These are phyloP conservation scores for Neonectria punicea DNA, from an alignment of 2,329 filamentous ascomycete species.

Conservation along the genomic window DNA sequence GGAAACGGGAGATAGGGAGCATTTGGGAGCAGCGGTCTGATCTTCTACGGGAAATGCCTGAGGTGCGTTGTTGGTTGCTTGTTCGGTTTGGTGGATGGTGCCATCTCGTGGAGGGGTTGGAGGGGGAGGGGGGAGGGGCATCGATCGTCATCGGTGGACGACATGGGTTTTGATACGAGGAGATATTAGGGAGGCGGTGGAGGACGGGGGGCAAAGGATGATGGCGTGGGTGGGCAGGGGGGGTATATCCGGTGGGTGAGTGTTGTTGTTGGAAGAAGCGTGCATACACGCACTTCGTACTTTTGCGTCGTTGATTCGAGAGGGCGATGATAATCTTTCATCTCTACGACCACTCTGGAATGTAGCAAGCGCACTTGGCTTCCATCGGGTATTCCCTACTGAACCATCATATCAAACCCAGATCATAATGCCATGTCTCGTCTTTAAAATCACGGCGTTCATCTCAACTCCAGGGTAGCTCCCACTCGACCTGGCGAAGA, in stretches of 20 bases:
- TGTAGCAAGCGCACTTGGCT: too few relatives aligned
- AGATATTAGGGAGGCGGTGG: background rate
- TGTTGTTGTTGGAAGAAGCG: background rate
- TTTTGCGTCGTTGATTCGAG: too few relatives aligned
- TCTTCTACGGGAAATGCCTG: background rate
- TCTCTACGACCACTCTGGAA: too few relatives aligned
- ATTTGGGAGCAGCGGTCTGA: background rate
- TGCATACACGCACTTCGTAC: too few relatives aligned
- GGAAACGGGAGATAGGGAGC: background rate
- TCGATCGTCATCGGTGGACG: background rate
- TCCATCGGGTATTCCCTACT: background rate
- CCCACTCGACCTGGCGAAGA: background rate
- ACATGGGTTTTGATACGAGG: background rate
- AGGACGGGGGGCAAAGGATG: background rate
- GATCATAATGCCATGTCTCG: background rate
- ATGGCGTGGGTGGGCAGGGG: background rate
- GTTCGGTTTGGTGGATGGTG: background rate
- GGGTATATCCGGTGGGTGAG: background rate
- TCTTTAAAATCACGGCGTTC: background rate
- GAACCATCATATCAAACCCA: constrained; percentile 3
- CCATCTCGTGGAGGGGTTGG: constrained; percentile 7
- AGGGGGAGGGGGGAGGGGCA: constrained; percentile 9
- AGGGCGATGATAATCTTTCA: too few relatives aligned
- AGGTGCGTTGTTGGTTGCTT: background rate
- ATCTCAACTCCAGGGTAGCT: constrained; percentile 14